Evolutionary conservation across 1,284 basidiomycete genomes (phyloP), one percentile per base, ranked within the genome.

Genomic region (Microbotryomycetes sp.): DNA sequence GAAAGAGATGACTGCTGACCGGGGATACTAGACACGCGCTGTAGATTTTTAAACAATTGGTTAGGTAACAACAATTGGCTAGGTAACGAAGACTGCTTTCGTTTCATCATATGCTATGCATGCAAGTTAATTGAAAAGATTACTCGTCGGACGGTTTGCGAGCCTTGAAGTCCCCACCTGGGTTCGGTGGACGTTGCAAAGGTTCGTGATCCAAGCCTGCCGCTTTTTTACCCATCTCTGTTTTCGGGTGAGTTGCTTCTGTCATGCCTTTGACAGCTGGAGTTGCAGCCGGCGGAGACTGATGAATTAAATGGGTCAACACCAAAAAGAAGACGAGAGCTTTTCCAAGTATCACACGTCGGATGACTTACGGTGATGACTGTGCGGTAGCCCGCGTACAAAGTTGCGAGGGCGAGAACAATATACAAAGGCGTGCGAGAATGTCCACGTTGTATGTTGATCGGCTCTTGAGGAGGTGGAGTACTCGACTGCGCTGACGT

Each of bases 361-460:
- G 9, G 35, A n/a, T n/a, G 35, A 41, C 35, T 41, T 18, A 41
- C 35, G 18, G 35, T 41, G 35, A 41, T 18, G 35, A 53, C 28
- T 6, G 31, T 9, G 3, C 3, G 3, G 52, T 29, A 53, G 21
- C 52, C 52, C 15, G 5, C 28, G 4, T 4, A n/a, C 4, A 35
- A 21, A 21, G n/a, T 18, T 2, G 5, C 3, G 16, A 53, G 30
- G 2, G 13, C 26, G 4, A 24, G 26, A 53, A 35, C 9, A n/a
- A 35, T 18, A 23, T 7, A 53, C 16, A 53, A 50, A 9, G 64
- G 64, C 4, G 58, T 62, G n/a, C 41, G 45, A 2, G 58, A 60
- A 11, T 48, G 55, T 6, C 55, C 64, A n/a, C 64, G 57, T 55
- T 65, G 60, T 18, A 48, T 47, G 64, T 65, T 65, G 58, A 62